Evolutionary conservation across 257 asterid genomes (phyloP), one percentile per base, ranked within the genome.

Genomic region (Capsicum chinense): DNA sequence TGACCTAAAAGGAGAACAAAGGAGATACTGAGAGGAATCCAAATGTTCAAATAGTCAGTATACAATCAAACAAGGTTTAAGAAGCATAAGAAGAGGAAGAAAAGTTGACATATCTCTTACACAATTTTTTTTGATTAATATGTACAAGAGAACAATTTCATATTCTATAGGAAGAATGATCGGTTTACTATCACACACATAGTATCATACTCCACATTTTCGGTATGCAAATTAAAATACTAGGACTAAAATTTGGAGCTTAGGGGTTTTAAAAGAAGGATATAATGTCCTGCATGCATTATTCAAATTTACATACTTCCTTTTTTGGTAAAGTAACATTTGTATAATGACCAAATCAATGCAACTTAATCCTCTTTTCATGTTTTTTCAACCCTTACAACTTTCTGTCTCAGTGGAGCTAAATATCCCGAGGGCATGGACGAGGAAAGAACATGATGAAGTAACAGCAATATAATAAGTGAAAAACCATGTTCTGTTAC

Each of bases 1-100:
- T 42, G 99, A 97, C 95, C 99, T 97, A 87, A 81, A 74, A 87
- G 81, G 60, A 81, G 48, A 78, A 86, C 85, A 63, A 83, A 71
- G 83, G 63, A 80, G 87, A 87, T 83, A 16, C 68, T 83, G 62
- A 47, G 76, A 83, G 50, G 63, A 64, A 78, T 78, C 33, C 26
- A 78, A 7, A 78, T 33, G 15, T 54, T 2, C 81, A 54, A 54
- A 15, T 50, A 78, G 81, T 13, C 64, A 26, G 64, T 14, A 14
- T 78, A 13, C 81, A 54, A 78, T 78, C 81, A 78, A 78, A 78
- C 6, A 15, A 78, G 54, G 21, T 68, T 68, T 68, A 39, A 68
- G 26, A 68, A 39, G 54, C 7, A 68, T 8, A 15, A 68, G 54
- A 68, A 68, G 50, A 78, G 48, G 81, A 54, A 78, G 52, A 78